phyloP scores from a whole-genome alignment of 352 stramenopile species.

The Phytophthora europaea region DNA sequence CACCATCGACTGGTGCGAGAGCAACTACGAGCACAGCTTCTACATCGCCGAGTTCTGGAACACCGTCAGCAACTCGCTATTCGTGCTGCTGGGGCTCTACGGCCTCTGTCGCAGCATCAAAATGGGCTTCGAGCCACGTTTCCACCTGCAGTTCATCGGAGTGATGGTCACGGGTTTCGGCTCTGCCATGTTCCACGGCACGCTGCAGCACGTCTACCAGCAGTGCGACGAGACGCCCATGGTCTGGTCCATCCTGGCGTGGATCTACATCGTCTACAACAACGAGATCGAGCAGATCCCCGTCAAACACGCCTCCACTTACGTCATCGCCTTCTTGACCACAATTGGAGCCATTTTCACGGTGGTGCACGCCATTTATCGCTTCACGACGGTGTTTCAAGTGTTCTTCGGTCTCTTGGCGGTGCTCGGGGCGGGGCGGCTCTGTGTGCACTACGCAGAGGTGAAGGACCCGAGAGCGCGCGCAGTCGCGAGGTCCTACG shows the following conservation, averaged over 20 bases:
- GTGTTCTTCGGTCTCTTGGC: slow-evolving; percentile 77
- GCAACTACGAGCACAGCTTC: slow-evolving; percentile 82
- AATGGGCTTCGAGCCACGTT: slow-evolving; percentile 80
- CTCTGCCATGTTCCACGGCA: slow-evolving; percentile 89
- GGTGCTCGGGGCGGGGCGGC: slow-evolving; percentile 54
- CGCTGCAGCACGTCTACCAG: slow-evolving; percentile 85
- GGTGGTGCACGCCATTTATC: slow-evolving; percentile 78
- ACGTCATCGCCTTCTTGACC: slow-evolving; percentile 61
- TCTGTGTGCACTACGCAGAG: slow-evolving; percentile 72
- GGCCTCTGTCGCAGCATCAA: slow-evolving; percentile 71
- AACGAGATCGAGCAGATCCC: slow-evolving; percentile 70
- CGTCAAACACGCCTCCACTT: slow-evolving; percentile 47
- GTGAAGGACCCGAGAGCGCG: slow-evolving; percentile 63
- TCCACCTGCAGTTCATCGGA: slow-evolving; percentile 78
- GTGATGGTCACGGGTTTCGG: slow-evolving; percentile 87
- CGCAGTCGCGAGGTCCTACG: slow-evolving; percentile 69
- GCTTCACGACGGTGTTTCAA: slow-evolving; percentile 84
- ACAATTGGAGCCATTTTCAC: slow-evolving; percentile 73
- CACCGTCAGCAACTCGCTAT: slow-evolving; percentile 85
- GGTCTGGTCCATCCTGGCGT: slow-evolving; percentile 85
- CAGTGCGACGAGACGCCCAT: slow-evolving; percentile 90
- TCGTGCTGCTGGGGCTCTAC: slow-evolving; percentile 81
- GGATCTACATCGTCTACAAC: slow-evolving; percentile 88
- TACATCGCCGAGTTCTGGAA: slow-evolving; percentile 93
- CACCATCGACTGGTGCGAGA: slow-evolving; percentile 91